These are phyloP conservation scores for Jasminum sambac DNA, from an alignment of 257 asterid species.

Conservation along the genomic window DNA sequence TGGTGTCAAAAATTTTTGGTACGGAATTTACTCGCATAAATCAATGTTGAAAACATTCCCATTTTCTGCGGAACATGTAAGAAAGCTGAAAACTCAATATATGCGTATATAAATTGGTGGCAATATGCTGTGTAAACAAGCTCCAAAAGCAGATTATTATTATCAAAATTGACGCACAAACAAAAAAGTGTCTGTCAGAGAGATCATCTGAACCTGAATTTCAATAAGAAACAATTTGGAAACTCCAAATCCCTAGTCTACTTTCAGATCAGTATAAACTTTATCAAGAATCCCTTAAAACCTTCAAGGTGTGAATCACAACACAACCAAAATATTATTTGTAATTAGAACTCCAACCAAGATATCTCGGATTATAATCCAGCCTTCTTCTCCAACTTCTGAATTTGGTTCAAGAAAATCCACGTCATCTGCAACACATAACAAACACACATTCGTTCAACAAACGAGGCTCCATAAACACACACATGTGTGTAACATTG, in stretches of 20 bases:
- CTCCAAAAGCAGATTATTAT: neutral
- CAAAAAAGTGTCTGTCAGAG: neutral
- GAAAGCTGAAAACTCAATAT: too few relatives aligned
- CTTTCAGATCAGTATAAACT: constrained; percentile 23
- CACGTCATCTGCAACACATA: constrained; percentile 77
- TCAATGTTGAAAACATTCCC: neutral
- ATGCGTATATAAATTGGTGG: neutral
- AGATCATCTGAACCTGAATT: neutral
- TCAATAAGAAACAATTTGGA: constrained; percentile 6
- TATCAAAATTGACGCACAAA: constrained; percentile 2
- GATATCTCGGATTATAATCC: constrained; percentile 50
- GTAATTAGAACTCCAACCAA: neutral
- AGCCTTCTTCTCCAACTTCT: constrained; percentile 53
- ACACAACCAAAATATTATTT: constrained; percentile 32
- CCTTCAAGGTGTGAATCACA: constrained; percentile 28
- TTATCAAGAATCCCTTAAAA: constrained; percentile 8
- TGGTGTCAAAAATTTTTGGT: neutral
- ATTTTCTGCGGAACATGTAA: neutral
- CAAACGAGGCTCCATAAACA: neutral
- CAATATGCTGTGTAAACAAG: neutral
- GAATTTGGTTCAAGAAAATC: constrained; percentile 91
- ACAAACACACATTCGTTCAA: neutral
- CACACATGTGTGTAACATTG: neutral
- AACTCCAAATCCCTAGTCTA: constrained; percentile 30
- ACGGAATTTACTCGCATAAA: neutral